phyloP scores from a whole-genome alignment of 768 basidiomycete genomes.

The Termitomyces sp. region DNA sequence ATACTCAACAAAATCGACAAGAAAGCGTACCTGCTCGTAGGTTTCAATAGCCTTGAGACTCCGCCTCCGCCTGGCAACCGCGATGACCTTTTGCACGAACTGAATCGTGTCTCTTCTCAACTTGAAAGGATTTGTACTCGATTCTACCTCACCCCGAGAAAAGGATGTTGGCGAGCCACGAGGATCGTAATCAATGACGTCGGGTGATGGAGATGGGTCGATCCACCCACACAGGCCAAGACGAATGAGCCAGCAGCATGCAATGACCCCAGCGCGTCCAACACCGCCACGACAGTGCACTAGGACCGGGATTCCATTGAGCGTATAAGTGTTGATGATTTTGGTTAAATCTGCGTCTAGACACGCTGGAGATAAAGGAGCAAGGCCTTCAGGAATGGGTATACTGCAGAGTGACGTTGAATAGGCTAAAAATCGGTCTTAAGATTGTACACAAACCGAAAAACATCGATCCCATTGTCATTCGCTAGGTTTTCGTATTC shows the following conservation, averaged over 20 bases:
- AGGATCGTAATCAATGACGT: not conserved
- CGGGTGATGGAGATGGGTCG: constrained; percentile 12
- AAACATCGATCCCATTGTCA: constrained; percentile 68
- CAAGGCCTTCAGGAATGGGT: constrained; percentile 87
- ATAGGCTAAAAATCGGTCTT: constrained; percentile 5
- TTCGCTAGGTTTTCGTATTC: constrained; percentile 67
- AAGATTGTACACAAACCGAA: constrained; percentile 48
- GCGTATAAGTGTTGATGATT: constrained; percentile 69
- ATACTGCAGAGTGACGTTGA: constrained; percentile 40
- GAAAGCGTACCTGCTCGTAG: constrained; percentile 85
- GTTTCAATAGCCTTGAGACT: constrained; percentile 93
- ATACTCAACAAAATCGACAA: constrained; percentile 73
- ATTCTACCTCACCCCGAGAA: not conserved
- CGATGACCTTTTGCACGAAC: constrained; percentile 71
- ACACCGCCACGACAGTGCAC: constrained; percentile 95
- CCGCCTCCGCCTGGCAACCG: constrained; percentile 67
- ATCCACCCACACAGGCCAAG: constrained; percentile 85
- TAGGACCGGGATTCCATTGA: constrained; percentile 67
- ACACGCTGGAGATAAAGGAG: constrained; percentile 53
- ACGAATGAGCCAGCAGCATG: constrained; percentile 90
- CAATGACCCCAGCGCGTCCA: constrained; percentile 88
- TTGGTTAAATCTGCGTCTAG: constrained; percentile 66
- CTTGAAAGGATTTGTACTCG: not conserved
- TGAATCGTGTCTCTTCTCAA: constrained; percentile 46
- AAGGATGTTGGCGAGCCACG: not conserved